Conservation (phyloP, 805 yeast genomes). For the Pichia sporocuriosa region DNA sequence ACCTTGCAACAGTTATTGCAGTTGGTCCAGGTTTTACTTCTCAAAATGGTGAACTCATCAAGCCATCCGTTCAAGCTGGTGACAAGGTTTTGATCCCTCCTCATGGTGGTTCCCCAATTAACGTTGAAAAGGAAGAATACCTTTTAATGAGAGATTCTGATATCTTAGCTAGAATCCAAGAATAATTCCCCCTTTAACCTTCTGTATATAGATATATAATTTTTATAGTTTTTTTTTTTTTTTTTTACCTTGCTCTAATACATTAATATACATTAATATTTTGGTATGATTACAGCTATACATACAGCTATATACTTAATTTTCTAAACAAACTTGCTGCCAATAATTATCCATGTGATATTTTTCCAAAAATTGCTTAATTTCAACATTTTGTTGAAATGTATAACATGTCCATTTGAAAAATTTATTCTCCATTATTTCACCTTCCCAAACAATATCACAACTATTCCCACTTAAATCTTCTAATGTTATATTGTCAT, state of each 20-base stretch:
- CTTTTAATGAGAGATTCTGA: constrained; percentile 83
- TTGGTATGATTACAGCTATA: too few species aligned
- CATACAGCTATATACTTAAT: too few species aligned
- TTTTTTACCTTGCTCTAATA: too few species aligned
- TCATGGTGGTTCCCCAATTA: constrained; percentile 87
- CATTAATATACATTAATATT: too few species aligned
- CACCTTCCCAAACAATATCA: constrained; percentile 65
- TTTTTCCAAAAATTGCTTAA: constrained; percentile 38
- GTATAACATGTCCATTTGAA: constrained; percentile 63
- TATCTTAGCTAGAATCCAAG: constrained; percentile 86
- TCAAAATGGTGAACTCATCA: constrained; percentile 64
- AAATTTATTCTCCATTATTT: constrained; percentile 45
- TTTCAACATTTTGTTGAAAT: constrained; percentile 44
- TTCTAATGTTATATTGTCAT: constrained; percentile 15
- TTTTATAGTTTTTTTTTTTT: background rate
- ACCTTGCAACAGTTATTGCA: constrained; percentile 87
- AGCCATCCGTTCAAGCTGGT: constrained; percentile 77
- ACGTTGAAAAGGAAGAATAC: constrained; percentile 58
- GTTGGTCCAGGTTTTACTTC: constrained; percentile 91
- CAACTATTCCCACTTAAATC: constrained; percentile 42
- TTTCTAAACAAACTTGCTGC: constrained; percentile 27
- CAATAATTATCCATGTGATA: constrained; percentile 56
- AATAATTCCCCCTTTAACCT: constrained; percentile 28
- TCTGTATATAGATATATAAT: background rate
- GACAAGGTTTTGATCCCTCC: constrained; percentile 92